Conservation (phyloP, 495 filamentous ascomycete species). For the Aspergillus campestris region DNA sequence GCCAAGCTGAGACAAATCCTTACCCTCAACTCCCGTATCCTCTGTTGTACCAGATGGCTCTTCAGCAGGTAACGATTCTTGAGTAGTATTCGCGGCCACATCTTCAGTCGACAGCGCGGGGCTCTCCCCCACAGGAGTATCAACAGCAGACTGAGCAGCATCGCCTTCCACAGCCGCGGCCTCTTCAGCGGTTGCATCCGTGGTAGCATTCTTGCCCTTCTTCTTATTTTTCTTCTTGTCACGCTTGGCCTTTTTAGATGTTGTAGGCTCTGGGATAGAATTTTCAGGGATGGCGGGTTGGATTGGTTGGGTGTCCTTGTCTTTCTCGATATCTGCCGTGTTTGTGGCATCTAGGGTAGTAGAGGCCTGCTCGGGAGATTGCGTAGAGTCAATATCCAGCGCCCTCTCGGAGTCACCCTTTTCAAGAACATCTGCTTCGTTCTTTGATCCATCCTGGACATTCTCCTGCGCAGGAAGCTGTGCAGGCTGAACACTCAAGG, state of each 20-base stretch:
- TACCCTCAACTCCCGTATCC: not conserved
- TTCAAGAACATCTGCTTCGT: not conserved
- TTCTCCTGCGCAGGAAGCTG: too few species aligned
- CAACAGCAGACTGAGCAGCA: not conserved
- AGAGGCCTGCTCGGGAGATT: too few species aligned
- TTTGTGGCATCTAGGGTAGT: too few species aligned
- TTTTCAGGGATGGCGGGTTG: too few species aligned
- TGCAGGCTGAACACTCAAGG: too few species aligned
- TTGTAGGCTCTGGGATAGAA: too few species aligned
- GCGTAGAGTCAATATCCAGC: too few species aligned
- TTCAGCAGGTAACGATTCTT: not conserved
- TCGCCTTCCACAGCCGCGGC: constrained; percentile 1
- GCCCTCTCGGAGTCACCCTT: not conserved
- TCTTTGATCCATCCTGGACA: too few species aligned
- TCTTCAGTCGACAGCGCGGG: not conserved
- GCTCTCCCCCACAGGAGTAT: not conserved
- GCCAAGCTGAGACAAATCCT: not conserved
- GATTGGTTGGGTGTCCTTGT: too few species aligned
- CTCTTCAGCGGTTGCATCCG: constrained; percentile 4
- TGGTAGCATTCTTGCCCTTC: constrained; percentile 18
- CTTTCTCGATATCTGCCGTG: too few species aligned
- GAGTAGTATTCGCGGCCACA: not conserved
- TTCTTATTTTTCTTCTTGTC: constrained; percentile 29
- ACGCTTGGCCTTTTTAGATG: constrained; percentile 27
- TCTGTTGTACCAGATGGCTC: not conserved